Evolutionary conservation across 257 asterid genomes (phyloP).

Genomic region (Solanum pennellii): DNA sequence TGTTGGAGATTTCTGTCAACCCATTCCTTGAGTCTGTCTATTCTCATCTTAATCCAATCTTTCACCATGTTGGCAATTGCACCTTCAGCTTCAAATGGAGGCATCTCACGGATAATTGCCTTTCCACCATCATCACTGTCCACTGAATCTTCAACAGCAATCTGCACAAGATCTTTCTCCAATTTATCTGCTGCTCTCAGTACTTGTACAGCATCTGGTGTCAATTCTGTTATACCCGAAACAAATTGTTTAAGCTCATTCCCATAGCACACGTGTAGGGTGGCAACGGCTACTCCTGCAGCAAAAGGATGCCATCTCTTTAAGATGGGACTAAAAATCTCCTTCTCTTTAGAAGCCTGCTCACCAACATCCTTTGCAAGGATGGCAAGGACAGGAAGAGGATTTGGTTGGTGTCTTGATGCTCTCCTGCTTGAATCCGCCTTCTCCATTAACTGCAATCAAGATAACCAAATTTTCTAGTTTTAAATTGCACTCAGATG

Average conservation of each 20-base stretch:
- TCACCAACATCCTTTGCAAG: slow-evolving; percentile 95
- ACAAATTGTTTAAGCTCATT: slow-evolving; percentile 90
- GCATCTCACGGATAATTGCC: slow-evolving; percentile 98
- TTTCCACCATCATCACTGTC: slow-evolving; percentile 99
- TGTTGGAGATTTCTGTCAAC: slow-evolving; percentile 91
- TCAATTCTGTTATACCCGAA: slow-evolving; percentile 76
- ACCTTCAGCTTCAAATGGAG: slow-evolving; percentile 96
- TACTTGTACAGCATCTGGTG: slow-evolving; percentile 93
- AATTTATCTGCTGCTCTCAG: slow-evolving; percentile 92
- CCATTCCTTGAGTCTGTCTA: slow-evolving; percentile 84
- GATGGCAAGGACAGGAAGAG: slow-evolving; percentile 88
- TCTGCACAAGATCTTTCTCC: slow-evolving; percentile 89
- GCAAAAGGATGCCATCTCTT: slow-evolving; percentile 97
- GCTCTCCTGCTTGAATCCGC: slow-evolving; percentile 97
- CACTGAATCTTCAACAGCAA: slow-evolving; percentile 97
- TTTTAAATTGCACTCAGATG: not conserved
- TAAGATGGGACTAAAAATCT: slow-evolving; percentile 72
- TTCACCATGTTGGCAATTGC: slow-evolving; percentile 78
- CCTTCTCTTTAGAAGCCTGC: slow-evolving; percentile 72
- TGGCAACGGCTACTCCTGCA: slow-evolving; percentile 97
- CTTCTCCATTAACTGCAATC: slow-evolving; percentile 76
- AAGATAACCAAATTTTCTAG: not conserved
- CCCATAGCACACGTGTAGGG: slow-evolving; percentile 86
- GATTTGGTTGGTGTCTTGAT: slow-evolving; percentile 71
- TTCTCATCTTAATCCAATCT: slow-evolving; percentile 84